Base-by-base conservation (phyloP, 495 filamentous ascomycete genomes). In the Hyphodiscus hymeniophilus region DNA sequence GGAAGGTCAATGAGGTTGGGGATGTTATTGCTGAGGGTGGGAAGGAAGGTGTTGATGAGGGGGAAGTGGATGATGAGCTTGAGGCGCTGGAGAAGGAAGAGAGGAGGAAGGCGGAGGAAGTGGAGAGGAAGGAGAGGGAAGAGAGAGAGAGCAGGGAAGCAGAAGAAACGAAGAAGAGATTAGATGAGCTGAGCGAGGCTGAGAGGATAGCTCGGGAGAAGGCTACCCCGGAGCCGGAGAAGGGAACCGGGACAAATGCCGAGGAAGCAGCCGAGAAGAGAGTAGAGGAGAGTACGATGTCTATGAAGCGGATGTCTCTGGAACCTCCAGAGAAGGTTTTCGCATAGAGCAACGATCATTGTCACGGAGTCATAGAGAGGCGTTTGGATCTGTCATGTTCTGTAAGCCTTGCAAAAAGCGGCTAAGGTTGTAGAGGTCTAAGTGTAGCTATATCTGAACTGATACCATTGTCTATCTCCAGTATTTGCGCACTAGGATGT, bases 11-110 rank as follows among this genome's bases (percentile, higher is more conserved):
- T 56, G 94, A 95, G 66, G 75, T 97, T 20, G 80, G 81, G 41
- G 75, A 69, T 51, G 80, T 87, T 36, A 78, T 95, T 49, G 78
- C 79, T 20, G 85, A 89, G 56, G 67, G 61, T 23, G 68, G 66
- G 0, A 35, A 47, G 3, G 66, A 62, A 12, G 67, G 57, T 13
- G 72, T 89, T 43, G 89, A 95, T 59, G 92, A 95, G 61, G 68
- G 58, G 15, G 90, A 92, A 63, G 79, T 96, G 43, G 90, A 95
- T 47, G 87, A 89, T 34, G 92, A 95, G 70, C 72, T 96, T 22
- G 81, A 85, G 55, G 80, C 73, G 8, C 59, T 98, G 67, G 79
- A 94, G 65, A 70, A 61, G 31, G 78, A 77, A 52, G 80, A 88
- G 65, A 70, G 66, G 61, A 65, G 70, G 60, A 75, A 71, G 51